Conservation (phyloP, 345 rosid species). For the Salix suchowensis region DNA sequence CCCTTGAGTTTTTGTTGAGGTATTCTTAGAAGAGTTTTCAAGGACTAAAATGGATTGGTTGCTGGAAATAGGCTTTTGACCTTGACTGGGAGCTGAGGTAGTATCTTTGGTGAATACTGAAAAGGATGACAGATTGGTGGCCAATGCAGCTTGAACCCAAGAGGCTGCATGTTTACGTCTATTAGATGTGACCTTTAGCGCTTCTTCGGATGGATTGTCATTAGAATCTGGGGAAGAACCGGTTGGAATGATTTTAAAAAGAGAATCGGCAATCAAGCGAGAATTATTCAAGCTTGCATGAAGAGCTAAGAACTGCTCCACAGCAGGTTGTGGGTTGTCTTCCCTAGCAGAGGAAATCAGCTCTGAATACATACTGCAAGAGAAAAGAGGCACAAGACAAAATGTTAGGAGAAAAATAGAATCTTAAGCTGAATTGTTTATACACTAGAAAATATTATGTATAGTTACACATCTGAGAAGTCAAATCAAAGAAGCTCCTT, state of each 20-base stretch:
- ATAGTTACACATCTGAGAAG: neutral
- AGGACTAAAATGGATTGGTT: conserved; percentile 54
- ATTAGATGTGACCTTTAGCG: conserved; percentile 48
- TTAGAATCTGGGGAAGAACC: conserved; percentile 52
- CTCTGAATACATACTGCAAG: conserved; percentile 66
- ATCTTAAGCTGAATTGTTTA: neutral
- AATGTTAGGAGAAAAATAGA: neutral
- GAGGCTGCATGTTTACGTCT: conserved; percentile 61
- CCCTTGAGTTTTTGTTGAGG: conserved; percentile 40
- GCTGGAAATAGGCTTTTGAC: conserved; percentile 30
- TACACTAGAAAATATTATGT: neutral
- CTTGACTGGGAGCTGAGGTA: conserved; percentile 25
- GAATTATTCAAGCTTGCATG: conserved; percentile 55
- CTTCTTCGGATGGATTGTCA: conserved; percentile 65
- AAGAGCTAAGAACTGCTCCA: conserved; percentile 82
- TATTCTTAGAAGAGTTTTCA: conserved; percentile 44
- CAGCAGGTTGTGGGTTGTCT: conserved; percentile 82
- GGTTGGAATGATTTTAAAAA: conserved; percentile 39
- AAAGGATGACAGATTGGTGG: conserved; percentile 72
- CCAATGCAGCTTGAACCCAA: conserved; percentile 92
- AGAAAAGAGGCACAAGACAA: conserved; percentile 4
- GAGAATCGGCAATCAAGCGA: conserved; percentile 50
- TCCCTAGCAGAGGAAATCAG: conserved; percentile 69
- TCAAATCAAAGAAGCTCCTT: neutral
- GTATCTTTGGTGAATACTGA: conserved; percentile 58